A percentile compares a stretch with the other conserved stretches of the same genome.
phyloP scores from a whole-genome alignment of 2,329 filamentous ascomycete species.

The Colletotrichum gigasporum region DNA sequence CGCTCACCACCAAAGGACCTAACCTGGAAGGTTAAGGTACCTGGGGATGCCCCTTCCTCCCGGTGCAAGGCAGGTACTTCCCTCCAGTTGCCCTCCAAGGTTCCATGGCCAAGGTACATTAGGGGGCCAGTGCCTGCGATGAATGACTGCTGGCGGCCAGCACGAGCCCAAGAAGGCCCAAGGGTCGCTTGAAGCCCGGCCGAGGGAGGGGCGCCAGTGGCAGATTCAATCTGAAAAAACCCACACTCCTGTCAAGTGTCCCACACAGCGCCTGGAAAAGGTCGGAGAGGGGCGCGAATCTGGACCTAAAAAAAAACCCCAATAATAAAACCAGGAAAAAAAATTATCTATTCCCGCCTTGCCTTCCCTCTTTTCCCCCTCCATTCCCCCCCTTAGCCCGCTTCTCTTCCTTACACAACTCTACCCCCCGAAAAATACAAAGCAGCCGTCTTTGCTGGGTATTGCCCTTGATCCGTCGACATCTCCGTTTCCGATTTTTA shows the following conservation, averaged over 20 bases:
- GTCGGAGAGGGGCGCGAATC: conserved; percentile 23
- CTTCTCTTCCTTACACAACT: conserved; percentile 32
- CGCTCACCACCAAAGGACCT: no score
- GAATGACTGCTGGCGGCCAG: neutral
- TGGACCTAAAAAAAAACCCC: conserved; percentile 29
- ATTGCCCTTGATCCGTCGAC: conserved; percentile 36
- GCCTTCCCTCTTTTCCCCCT: conserved; percentile 33
- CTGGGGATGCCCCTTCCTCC: no score
- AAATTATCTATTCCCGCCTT: conserved; percentile 35
- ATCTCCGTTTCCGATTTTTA: conserved; percentile 35
- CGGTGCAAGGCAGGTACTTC: no score
- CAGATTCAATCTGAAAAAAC: conserved; percentile 3
- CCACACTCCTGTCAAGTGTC: conserved; percentile 18
- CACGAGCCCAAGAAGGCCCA: neutral
- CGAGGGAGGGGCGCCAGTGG: neutral
- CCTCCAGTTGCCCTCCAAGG: no score
- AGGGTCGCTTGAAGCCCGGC: neutral
- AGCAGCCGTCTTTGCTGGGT: conserved; percentile 30
- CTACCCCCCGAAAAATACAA: conserved; percentile 23
- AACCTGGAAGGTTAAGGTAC: no score
- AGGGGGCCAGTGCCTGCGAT: neutral
- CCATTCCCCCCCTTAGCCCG: conserved; percentile 29
- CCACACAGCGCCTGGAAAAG: conserved; percentile 14
- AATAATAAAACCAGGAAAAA: conserved; percentile 36
- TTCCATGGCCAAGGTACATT: neutral